Evolutionary conservation across 164 flowering plant genomes (phyloP).

Genomic region (Vitis rotundifolia): DNA sequence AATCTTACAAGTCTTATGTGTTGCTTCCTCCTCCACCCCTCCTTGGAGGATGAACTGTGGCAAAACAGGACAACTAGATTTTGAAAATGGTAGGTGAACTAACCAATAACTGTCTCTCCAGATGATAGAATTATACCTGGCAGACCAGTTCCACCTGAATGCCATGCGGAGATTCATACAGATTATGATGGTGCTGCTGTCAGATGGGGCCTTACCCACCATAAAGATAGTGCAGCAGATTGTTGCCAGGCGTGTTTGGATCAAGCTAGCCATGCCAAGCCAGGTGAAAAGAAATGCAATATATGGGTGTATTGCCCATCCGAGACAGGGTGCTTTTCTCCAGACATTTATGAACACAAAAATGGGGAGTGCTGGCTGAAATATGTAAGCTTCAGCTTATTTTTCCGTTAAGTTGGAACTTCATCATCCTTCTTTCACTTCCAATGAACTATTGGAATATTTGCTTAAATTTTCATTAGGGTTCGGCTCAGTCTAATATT

Average conservation of each 20-base stretch:
- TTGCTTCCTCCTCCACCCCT: too few relatives aligned
- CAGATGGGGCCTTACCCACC: conserved; percentile 96
- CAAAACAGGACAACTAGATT: too few relatives aligned
- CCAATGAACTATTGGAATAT: too few relatives aligned
- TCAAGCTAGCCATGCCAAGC: conserved; percentile 79
- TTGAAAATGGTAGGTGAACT: too few relatives aligned
- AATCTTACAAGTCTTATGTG: too few relatives aligned
- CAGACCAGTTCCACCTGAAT: conserved; percentile 77
- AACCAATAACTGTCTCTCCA: conserved; percentile 22
- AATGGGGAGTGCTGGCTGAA: conserved; percentile 95
- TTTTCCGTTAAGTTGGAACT: background rate
- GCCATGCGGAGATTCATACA: conserved; percentile 80
- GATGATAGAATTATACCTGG: conserved; percentile 77
- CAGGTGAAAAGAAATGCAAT: conserved; percentile 82
- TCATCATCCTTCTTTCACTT: background rate
- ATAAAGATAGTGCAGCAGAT: conserved; percentile 93
- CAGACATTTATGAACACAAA: conserved; percentile 92
- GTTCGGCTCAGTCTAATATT: too few relatives aligned
- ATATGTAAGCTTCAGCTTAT: conserved; percentile 49
- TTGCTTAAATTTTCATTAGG: background rate
- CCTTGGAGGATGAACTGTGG: too few relatives aligned
- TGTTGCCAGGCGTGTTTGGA: conserved; percentile 98
- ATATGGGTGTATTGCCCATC: conserved; percentile 98
- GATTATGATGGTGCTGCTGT: conserved; percentile 95
- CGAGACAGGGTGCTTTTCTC: conserved; percentile 85